Conservation (phyloP, 2,329 filamentous ascomycete species). For the Arthrocladium fulminans region DNA sequence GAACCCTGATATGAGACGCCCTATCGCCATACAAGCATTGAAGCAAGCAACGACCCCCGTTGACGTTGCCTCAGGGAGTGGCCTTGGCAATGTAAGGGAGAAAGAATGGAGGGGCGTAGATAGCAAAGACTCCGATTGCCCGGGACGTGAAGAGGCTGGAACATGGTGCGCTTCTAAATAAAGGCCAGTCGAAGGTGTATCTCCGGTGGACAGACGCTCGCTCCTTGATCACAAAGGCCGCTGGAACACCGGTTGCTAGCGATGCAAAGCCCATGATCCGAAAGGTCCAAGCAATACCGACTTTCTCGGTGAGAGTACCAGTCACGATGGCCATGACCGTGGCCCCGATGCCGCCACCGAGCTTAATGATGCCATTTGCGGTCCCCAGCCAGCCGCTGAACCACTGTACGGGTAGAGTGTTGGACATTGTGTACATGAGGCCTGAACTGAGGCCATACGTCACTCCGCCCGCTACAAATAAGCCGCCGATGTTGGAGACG, state of each 20-base stretch:
- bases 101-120: conserved; percentile 55
- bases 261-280: conserved; percentile 46
- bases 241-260: conserved; percentile 47
- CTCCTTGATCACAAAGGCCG: conserved; percentile 47
- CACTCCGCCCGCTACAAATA: conserved; percentile 42
- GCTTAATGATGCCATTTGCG: conserved; percentile 48
- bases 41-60: too few species aligned
- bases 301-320: conserved; percentile 38
- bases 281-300: conserved; percentile 46
- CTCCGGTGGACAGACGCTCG: conserved; percentile 32
- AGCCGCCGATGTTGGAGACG: conserved; percentile 35
- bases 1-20: too few species aligned
- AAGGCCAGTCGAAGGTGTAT: conserved; percentile 44
- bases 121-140: conserved; percentile 50
- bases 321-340: conserved; percentile 44
- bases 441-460: conserved; percentile 39
- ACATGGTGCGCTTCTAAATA: conserved; percentile 47
- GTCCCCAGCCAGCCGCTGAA: conserved; percentile 46
- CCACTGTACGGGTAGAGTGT: conserved; percentile 45
- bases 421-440: conserved; percentile 38
- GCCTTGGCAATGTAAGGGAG: conserved; percentile 48
- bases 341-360: conserved; percentile 49
- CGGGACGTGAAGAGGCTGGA: conserved; percentile 45
- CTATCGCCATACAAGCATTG: too few species aligned
- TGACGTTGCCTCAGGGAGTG: too few species aligned